Percentiles rank a stretch among this genome's conserved stretches.
Evolutionary conservation across 2,329 filamentous ascomycete genomes (phyloP).

Genomic region (Pestalotiopsis sp.): DNA sequence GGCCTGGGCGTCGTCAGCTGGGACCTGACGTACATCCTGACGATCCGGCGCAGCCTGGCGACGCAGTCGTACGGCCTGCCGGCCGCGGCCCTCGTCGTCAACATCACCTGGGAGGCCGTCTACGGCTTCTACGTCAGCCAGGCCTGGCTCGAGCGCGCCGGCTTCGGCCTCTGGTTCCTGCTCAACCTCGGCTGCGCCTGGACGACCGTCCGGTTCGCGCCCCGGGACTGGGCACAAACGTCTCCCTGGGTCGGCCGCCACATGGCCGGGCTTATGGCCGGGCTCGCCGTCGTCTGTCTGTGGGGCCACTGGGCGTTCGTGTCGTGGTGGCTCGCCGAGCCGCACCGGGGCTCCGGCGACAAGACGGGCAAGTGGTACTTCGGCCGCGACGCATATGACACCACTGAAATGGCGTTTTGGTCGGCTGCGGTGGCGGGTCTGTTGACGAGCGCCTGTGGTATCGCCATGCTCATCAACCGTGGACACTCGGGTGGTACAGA

Average conservation of each 20-base stretch:
- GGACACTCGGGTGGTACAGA: slow-evolving; percentile 51
- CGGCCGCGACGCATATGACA: slow-evolving; percentile 44
- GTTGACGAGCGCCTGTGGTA: slow-evolving; percentile 39
- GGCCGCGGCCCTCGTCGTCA: slow-evolving; percentile 48
- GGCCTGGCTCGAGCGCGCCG: slow-evolving; percentile 42
- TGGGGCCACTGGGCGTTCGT: slow-evolving; percentile 45
- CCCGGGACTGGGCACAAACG: slow-evolving; percentile 41
- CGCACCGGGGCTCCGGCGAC: slow-evolving; percentile 42
- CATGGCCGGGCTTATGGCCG: slow-evolving; percentile 38
- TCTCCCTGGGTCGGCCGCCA: slow-evolving; percentile 45
- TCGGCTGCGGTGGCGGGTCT: slow-evolving; percentile 48
- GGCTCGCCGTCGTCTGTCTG: slow-evolving; percentile 39
- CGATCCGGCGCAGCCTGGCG: slow-evolving; percentile 46
- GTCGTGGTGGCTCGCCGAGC: slow-evolving; percentile 49
- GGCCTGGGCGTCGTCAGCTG: slow-evolving; percentile 41
- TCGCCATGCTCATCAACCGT: slow-evolving; percentile 48
- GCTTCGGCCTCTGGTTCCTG: slow-evolving; percentile 51
- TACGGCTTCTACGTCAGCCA: slow-evolving; percentile 51
- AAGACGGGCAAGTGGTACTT: slow-evolving; percentile 50
- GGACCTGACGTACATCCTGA: slow-evolving; percentile 49
- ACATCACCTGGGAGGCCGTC: slow-evolving; percentile 56
- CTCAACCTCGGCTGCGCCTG: slow-evolving; percentile 52
- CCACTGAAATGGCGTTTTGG: slow-evolving; percentile 54
- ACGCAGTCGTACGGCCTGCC: slow-evolving; percentile 54
- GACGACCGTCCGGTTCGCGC: slow-evolving; percentile 45